Conservation (phyloP, 441 rosid species). For the Gossypium davidsonii region DNA sequence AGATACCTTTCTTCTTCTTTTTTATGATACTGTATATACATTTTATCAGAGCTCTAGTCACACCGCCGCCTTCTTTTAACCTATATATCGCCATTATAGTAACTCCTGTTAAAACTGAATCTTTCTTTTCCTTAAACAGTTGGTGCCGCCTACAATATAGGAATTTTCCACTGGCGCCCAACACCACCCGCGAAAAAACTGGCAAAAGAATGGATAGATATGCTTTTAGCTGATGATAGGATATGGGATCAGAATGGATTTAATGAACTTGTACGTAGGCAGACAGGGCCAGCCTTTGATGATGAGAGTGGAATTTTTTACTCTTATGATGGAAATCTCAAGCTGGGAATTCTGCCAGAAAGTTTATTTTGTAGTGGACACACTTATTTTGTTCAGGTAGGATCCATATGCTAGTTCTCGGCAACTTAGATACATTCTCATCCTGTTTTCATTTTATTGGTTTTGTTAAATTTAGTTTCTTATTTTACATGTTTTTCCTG, state of each 20-base stretch:
- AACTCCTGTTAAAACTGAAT: constrained; percentile 1
- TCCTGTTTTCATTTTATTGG: constrained; percentile 6
- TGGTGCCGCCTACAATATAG: constrained; percentile 88
- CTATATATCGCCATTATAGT: background rate
- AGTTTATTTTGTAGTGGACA: constrained; percentile 97
- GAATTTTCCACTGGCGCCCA: constrained; percentile 97
- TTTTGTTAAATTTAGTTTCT: background rate
- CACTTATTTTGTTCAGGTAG: constrained; percentile 94
- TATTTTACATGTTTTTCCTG: background rate
- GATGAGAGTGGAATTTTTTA: constrained; percentile 73
- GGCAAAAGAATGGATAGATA: constrained; percentile 88
- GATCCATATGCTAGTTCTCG: constrained; percentile 11
- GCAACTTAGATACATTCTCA: constrained; percentile 3
- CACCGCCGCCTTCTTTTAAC: background rate
- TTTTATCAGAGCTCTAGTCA: background rate
- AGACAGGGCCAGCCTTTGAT: constrained; percentile 86
- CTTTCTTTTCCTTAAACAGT: constrained; percentile 40
- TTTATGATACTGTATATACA: background rate
- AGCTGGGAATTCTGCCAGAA: constrained; percentile 91
- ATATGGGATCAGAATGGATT: constrained; percentile 99
- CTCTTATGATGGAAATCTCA: constrained; percentile 90
- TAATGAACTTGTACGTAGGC: constrained; percentile 71
- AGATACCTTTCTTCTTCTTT: background rate
- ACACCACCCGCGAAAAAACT: constrained; percentile 74
- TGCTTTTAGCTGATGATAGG: constrained; percentile 81